Evolutionary conservation across 2,329 filamentous ascomycete species (phyloP), one percentile per base, ranked within the genome.

Genomic region (Trichoderma gracile): DNA sequence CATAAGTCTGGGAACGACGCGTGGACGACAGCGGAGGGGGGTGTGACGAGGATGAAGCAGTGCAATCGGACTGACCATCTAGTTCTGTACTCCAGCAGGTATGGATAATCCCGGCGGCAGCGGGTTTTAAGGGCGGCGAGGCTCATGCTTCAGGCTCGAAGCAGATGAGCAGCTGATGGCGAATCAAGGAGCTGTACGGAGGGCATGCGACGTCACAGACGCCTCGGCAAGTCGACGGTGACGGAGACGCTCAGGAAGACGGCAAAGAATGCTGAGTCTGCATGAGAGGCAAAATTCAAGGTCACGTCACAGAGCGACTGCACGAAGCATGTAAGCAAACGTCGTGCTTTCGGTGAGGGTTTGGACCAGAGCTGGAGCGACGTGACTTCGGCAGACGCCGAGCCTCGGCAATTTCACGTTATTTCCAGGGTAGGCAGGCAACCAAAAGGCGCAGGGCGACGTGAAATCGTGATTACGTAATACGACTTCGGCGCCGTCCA

Each of bases 1-100:
- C 43, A 8, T 40, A 12, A 19, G 30, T 6, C 3, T 15, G 17
- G 45, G 17, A 50, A 10, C 4, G 27, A 10, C 27, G 33, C 47
- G 25, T 21, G 56, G 50, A 23, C 40, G 30, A 56, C 40, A 30
- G 45, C 45, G 53, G 53, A 47, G 49, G 53, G 43, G 53, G 46
- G 49, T 19, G 60, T 50, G 27, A 40, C 40, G 21, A 38, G 15
- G 2, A 56, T 5, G 33, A 14, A 38, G 33, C 33, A 38, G 14
- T 38, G 33, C 10, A 38, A 38, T 38, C 33, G 33, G 57, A 68
- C 79, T 73, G 71, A 93, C 93, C 93, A 97, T 86, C 93, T 80
- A 66, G 93, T 96, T 64, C 92, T 84, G 75, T 96, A 96, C 69
- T 95, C 90, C 30, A 94, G 83, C 47, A 88, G 80, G 75, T 89